Conservation (phyloP, 305 asterid genomes). For the Salvia sclarea region DNA sequence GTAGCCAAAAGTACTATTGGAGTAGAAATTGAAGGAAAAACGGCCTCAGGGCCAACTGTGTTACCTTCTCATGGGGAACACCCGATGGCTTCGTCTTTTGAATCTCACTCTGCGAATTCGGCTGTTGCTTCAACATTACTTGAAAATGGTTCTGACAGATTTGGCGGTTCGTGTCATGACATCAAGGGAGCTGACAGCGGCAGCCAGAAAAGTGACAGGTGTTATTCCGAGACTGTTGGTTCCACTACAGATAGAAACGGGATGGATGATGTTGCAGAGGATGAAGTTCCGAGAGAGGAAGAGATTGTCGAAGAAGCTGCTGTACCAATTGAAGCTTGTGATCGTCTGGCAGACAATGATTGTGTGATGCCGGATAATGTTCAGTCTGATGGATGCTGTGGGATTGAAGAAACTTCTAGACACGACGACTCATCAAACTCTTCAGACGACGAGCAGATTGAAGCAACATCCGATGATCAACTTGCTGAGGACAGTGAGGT, state of each 20-base stretch:
- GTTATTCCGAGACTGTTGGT: slow-evolving; percentile 34
- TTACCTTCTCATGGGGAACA: slow-evolving; percentile 26
- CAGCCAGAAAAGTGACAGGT: slow-evolving; percentile 29
- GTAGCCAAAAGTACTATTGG: slow-evolving; percentile 12
- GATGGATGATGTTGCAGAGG: slow-evolving; percentile 32
- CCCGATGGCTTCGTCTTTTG: background rate
- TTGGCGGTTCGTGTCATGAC: slow-evolving; percentile 33
- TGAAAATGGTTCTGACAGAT: slow-evolving; percentile 29
- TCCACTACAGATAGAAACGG: slow-evolving; percentile 34
- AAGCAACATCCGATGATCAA: slow-evolving; percentile 32
- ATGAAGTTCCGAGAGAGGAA: slow-evolving; percentile 37
- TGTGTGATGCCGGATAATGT: slow-evolving; percentile 22
- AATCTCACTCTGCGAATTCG: slow-evolving; percentile 35
- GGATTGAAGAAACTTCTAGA: slow-evolving; percentile 33
- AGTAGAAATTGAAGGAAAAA: slow-evolving; percentile 37
- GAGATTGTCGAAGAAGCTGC: slow-evolving; percentile 25
- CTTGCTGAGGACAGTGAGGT: slow-evolving; percentile 24
- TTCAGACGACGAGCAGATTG: slow-evolving; percentile 36
- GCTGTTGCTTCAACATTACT: slow-evolving; percentile 28
- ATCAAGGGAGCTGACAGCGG: slow-evolving; percentile 30
- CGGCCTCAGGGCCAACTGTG: slow-evolving; percentile 17
- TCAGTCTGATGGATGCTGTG: slow-evolving; percentile 35
- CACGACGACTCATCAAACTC: slow-evolving; percentile 32
- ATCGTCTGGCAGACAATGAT: slow-evolving; percentile 35
- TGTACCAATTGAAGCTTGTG: slow-evolving; percentile 31